phyloP scores from a whole-genome alignment of 495 filamentous ascomycete species.

The Oleoguttula mirabilis region DNA sequence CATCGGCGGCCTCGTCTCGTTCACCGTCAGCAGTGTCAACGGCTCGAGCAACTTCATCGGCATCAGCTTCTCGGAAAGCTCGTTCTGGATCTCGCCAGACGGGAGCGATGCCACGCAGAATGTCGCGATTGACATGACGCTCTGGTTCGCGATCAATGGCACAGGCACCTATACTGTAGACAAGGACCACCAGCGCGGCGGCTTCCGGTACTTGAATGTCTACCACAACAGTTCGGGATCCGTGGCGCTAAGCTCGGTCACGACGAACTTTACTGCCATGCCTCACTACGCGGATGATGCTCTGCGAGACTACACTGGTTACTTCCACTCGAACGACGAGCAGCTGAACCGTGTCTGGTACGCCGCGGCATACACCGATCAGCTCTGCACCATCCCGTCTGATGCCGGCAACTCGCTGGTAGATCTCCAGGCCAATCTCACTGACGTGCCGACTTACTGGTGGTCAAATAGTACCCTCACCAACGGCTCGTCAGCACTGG shows the following conservation, averaged over 20 bases:
- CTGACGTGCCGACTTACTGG: conserved; percentile 20
- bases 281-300: conserved; percentile 9
- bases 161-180: conserved; percentile 24
- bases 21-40: conserved; percentile 23
- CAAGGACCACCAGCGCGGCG: conserved; percentile 27
- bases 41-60: conserved; percentile 26
- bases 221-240: conserved; percentile 8
- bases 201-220: conserved; percentile 32
- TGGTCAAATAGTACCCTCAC: conserved; percentile 33
- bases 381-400: conserved; percentile 43
- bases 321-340: conserved; percentile 47
- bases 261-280: conserved; percentile 9
- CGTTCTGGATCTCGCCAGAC: conserved; percentile 28
- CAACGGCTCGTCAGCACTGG: conserved; percentile 30
- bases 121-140: conserved; percentile 25
- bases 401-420: conserved; percentile 36
- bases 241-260: neutral
- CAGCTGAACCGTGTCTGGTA: conserved; percentile 35
- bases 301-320: conserved; percentile 31
- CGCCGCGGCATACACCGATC: conserved; percentile 30
- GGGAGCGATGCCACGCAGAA: conserved; percentile 31
- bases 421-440: conserved; percentile 22
- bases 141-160: conserved; percentile 21
- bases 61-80: conserved; percentile 33
- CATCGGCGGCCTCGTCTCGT: conserved; percentile 29